Percentiles rank a stretch among this genome's conserved stretches.
Evolutionary conservation across 139 green algal species (phyloP).

Genomic region (Coccomyxa sp.): DNA sequence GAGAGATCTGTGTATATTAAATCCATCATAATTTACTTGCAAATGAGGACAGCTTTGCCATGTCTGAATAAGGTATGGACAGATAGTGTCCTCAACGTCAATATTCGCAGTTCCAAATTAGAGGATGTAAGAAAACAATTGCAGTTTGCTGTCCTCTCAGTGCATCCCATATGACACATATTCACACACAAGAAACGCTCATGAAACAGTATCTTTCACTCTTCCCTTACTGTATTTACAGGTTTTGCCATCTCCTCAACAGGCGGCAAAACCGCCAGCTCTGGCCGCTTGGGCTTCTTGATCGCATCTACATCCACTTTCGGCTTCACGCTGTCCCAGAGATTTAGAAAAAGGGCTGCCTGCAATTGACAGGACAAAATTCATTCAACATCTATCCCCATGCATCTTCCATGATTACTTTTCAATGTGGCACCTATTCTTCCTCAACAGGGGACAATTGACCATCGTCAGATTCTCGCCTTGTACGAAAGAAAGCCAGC

Average conservation of each 20-base stretch:
- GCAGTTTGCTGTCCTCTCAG: too few relatives aligned
- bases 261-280: not conserved
- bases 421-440: not conserved
- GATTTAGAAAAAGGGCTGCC: not conserved
- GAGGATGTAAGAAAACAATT: too few relatives aligned
- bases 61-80: too few relatives aligned
- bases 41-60: too few relatives aligned
- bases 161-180: too few relatives aligned
- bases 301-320: not conserved
- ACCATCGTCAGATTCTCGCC: not conserved
- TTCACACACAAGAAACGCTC: too few relatives aligned
- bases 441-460: not conserved
- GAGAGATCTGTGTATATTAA: too few relatives aligned
- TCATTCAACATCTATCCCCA: not conserved
- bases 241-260: not conserved
- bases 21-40: too few relatives aligned
- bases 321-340: not conserved
- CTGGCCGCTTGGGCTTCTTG: not conserved
- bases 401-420: not conserved
- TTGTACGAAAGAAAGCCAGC: slow-evolving; percentile 6
- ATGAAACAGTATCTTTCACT: too few relatives aligned
- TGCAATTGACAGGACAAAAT: not conserved
- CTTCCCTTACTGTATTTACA: too few relatives aligned
- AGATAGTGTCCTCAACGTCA: too few relatives aligned
- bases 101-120: too few relatives aligned